Conservation (phyloP, 805 yeast genomes). For the Kuraishia floccosa region DNA sequence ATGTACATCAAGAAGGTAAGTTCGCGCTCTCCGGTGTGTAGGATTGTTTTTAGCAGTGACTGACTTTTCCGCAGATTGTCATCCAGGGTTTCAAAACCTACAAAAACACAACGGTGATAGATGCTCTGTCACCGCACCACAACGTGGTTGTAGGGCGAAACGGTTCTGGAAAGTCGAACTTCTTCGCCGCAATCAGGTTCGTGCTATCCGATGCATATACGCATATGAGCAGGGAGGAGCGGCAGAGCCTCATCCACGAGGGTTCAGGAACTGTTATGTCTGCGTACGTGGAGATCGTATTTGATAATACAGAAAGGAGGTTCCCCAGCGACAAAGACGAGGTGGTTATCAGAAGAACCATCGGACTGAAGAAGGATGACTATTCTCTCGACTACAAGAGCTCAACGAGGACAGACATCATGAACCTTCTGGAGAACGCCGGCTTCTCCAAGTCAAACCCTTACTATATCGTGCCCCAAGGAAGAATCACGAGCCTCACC, state of each 20-base stretch:
- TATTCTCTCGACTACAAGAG: slow-evolving; percentile 73
- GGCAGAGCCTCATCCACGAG: slow-evolving; percentile 81
- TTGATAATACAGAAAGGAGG: slow-evolving; percentile 71
- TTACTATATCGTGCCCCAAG: slow-evolving; percentile 95
- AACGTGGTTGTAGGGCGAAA: slow-evolving; percentile 88
- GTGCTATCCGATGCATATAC: slow-evolving; percentile 86
- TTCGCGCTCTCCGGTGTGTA: slow-evolving; percentile 1
- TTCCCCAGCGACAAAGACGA: slow-evolving; percentile 62
- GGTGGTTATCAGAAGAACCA: slow-evolving; percentile 72
- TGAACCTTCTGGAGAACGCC: slow-evolving; percentile 77
- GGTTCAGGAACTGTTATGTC: slow-evolving; percentile 87
- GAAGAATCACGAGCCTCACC: slow-evolving; percentile 78
- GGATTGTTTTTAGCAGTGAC: slow-evolving; percentile 1
- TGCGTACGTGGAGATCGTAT: slow-evolving; percentile 83
- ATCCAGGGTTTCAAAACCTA: slow-evolving; percentile 94
- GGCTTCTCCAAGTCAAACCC: slow-evolving; percentile 89
- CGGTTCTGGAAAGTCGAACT: slow-evolving; percentile 95
- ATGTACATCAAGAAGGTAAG: slow-evolving; percentile 20
- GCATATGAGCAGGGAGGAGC: slow-evolving; percentile 72
- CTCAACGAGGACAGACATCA: slow-evolving; percentile 70
- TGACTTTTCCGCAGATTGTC: slow-evolving; percentile 29
- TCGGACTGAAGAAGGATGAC: slow-evolving; percentile 90
- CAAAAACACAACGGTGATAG: slow-evolving; percentile 70
- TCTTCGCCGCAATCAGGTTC: slow-evolving; percentile 90
- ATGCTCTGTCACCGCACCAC: slow-evolving; percentile 65